A percentile compares a stretch with the other conserved stretches of the same genome.
These are phyloP conservation scores for Tillandsia fasciculata DNA, from an alignment of 176 grass and related monocot genomes.

Conservation along the genomic window DNA sequence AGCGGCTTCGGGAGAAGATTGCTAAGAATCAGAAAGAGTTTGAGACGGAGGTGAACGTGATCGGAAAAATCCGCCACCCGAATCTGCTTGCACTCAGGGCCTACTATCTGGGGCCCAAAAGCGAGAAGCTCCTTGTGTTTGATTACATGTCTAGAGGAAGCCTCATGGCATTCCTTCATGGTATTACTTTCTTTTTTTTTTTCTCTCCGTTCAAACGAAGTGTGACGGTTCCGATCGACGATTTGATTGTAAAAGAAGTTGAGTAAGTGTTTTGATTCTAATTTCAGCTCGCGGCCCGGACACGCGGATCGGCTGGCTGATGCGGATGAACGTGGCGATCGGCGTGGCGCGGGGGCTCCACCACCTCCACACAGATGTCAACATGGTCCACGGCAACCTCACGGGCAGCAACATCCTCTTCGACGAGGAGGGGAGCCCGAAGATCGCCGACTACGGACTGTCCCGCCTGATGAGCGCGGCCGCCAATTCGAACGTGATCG, in stretches of 20 bases:
- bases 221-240: background rate
- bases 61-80: conserved; percentile 69
- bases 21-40: conserved; percentile 91
- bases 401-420: conserved; percentile 83
- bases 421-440: conserved; percentile 49
- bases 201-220: background rate
- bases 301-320: conserved; percentile 53
- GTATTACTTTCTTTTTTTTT: conserved; percentile 21
- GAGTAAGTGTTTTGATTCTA: background rate
- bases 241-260: background rate
- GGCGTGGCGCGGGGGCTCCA: conserved; percentile 54
- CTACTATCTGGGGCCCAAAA: conserved; percentile 79
- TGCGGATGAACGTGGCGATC: conserved; percentile 70
- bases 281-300: conserved; percentile 55
- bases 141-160: conserved; percentile 91
- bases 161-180: conserved; percentile 77
- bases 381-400: conserved; percentile 85
- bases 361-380: conserved; percentile 55
- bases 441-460: conserved; percentile 72
- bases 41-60: conserved; percentile 55
- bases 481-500: conserved; percentile 61
- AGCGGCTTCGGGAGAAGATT: conserved; percentile 82
- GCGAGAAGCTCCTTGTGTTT: conserved; percentile 98
- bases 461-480: conserved; percentile 75
- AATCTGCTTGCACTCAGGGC: conserved; percentile 74